phyloP scores from a whole-genome alignment of 2,329 filamentous ascomycete genomes.

The Exophiala alcalophila region DNA sequence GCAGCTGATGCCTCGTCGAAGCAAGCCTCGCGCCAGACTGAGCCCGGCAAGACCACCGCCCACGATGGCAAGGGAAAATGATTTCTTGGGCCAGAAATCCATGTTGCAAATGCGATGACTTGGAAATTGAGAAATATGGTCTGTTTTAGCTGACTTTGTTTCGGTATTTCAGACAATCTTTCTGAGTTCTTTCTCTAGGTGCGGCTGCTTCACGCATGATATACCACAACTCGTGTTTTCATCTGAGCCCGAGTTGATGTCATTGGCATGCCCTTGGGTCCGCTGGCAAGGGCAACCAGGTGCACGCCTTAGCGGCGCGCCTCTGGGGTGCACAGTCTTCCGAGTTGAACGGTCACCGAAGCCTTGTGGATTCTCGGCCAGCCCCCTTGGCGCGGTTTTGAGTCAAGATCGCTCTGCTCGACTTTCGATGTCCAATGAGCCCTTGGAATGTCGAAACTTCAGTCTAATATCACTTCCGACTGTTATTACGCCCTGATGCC shows the following conservation, averaged over 20 bases:
- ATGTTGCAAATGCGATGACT: neutral
- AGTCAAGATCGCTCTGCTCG: no score
- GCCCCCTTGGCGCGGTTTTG: neutral
- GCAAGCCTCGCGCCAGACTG: slow-evolving; percentile 36
- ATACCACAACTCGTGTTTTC: slow-evolving; percentile 1
- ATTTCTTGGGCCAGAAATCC: slow-evolving; percentile 6
- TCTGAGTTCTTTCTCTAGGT: neutral
- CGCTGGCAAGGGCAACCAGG: no score
- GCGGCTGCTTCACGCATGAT: neutral
- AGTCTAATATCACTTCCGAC: no score
- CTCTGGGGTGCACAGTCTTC: no score
- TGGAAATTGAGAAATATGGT: no score
- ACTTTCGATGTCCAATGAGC: no score
- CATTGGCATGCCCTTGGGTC: neutral
- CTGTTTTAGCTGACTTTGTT: neutral
- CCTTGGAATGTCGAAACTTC: no score
- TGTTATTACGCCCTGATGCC: no score
- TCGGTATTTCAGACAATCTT: neutral
- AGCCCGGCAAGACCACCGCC: slow-evolving; percentile 42
- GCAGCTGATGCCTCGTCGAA: slow-evolving; percentile 34
- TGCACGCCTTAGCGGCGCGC: no score
- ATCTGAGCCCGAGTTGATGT: neutral
- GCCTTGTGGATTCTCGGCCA: neutral
- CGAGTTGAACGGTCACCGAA: slow-evolving; percentile 5
- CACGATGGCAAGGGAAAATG: slow-evolving; percentile 36